Percentiles rank a stretch among this genome's conserved stretches.
phyloP scores from a whole-genome alignment of 495 filamentous ascomycete genomes.

The Zalerion maritima region DNA sequence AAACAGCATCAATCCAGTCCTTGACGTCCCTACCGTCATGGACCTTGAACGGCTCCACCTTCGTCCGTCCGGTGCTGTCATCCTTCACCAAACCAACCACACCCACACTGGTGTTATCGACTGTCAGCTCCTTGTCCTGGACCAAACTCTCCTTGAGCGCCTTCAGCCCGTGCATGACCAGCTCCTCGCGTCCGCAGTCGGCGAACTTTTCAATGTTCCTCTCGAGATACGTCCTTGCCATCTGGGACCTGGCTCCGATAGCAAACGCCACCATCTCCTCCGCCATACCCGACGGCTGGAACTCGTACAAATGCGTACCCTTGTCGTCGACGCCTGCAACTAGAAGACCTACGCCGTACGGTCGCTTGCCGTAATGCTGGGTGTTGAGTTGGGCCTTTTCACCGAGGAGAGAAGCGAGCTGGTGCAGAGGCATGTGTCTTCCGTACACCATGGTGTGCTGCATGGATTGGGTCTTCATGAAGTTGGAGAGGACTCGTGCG shows the following conservation, averaged over 20 bases:
- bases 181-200: constrained; percentile 58
- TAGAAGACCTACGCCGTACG: constrained; percentile 89
- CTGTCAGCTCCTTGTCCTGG: constrained; percentile 93
- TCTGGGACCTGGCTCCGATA: constrained; percentile 90
- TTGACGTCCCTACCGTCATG: constrained; percentile 80
- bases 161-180: constrained; percentile 76
- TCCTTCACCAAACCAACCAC: constrained; percentile 52
- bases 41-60: constrained; percentile 72
- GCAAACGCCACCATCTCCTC: constrained; percentile 93
- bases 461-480: constrained; percentile 98
- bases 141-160: constrained; percentile 90
- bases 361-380: constrained; percentile 90
- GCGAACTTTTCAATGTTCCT: constrained; percentile 72
- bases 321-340: constrained; percentile 87
- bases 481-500: constrained; percentile 97
- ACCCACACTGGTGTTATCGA: constrained; percentile 88
- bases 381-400: constrained; percentile 96
- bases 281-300: constrained; percentile 90
- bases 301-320: constrained; percentile 93
- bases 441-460: constrained; percentile 89
- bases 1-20: constrained; percentile 56
- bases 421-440: constrained; percentile 76
- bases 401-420: constrained; percentile 77
- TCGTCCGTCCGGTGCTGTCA: constrained; percentile 30
- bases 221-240: constrained; percentile 93